Base-by-base conservation (phyloP, 768 basidiomycete species). In the Rhizopogon roseolus region DNA sequence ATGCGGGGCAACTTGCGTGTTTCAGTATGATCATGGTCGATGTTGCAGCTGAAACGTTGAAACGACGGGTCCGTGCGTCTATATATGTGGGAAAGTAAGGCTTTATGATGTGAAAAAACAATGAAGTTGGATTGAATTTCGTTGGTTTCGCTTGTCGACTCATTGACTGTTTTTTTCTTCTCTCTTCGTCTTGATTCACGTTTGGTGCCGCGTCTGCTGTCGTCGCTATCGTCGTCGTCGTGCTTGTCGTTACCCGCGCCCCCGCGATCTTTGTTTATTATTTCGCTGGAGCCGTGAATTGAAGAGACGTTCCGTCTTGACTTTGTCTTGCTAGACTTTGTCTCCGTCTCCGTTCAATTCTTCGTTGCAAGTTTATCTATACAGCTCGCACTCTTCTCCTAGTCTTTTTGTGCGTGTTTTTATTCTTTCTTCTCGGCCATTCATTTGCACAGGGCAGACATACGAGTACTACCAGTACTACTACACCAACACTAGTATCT, bases 291-390 rank as follows among this genome's bases (percentile, higher is more conserved):
- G 16, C 46, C 32, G 46, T 48, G 46, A 48, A 36, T 48, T 36
- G 29, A 25, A 36, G 46, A 48, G 46, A 48, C 46, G 46, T 36
- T 28, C 32, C 32, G 45, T 46, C 45, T 46, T 34, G 45, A 36
- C 46, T 16, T 36, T 48, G 19, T 48, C 45, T 46, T 48, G 32
- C 45, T 48, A 22, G 45, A 48, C 45, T 48, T 22, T 17, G 45
- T 48, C 45, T 17, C 19, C 29, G 44, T 46, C 32, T 46, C 45
- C 13, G 19, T 46, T 46, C 45, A 46, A 32, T 48, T 48, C 44
- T 46, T 46, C 44, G 11, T 46, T 46, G 44, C 45, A 48, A 48
- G 46, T 48, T 48, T 48, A 48, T 48, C 46, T 48, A 48, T 48
- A 48, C 46, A 48, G 36, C 34, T 36, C 46, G 46, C 46, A 48